Conservation (phyloP, 176 grass and related monocot species). For the Aegilops tauschii region DNA sequence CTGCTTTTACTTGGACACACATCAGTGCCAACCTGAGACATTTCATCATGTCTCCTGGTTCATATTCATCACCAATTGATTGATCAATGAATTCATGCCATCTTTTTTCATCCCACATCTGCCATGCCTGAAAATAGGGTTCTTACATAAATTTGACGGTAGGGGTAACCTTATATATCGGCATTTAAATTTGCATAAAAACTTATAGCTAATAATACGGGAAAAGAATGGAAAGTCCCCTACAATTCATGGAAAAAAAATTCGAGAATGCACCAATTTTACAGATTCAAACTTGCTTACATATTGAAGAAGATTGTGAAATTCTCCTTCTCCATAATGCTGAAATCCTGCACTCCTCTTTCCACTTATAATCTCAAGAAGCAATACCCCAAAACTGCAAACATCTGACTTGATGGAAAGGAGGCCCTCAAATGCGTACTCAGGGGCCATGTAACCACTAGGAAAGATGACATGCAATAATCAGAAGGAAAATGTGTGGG, state of each 20-base stretch:
- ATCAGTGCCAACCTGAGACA: constrained; percentile 28
- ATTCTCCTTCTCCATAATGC: constrained; percentile 33
- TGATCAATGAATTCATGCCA: constrained; percentile 33
- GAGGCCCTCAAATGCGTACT: constrained; percentile 51
- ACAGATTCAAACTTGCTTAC: constrained; percentile 17
- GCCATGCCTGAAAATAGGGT: constrained; percentile 39
- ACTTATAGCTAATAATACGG: background rate
- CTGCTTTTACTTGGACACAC: constrained; percentile 48
- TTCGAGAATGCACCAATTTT: background rate
- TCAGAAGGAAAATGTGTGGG: constrained; percentile 27
- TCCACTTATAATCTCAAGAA: constrained; percentile 62
- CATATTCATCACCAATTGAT: constrained; percentile 40
- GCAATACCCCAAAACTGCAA: constrained; percentile 58
- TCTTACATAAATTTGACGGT: background rate
- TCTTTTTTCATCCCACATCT: constrained; percentile 30
- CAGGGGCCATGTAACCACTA: constrained; percentile 73
- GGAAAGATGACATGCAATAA: background rate
- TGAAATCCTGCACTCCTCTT: constrained; percentile 37
- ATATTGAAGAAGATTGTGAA: constrained; percentile 46
- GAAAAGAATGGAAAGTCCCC: background rate
- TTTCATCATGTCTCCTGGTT: constrained; percentile 27
- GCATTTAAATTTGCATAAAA: background rate
- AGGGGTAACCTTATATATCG: background rate
- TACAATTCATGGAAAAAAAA: constrained; percentile 3
- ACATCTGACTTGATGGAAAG: constrained; percentile 67